These are phyloP conservation scores for Crotalaria pallida DNA, from an alignment of 306 rosid genomes.

Conservation along the genomic window DNA sequence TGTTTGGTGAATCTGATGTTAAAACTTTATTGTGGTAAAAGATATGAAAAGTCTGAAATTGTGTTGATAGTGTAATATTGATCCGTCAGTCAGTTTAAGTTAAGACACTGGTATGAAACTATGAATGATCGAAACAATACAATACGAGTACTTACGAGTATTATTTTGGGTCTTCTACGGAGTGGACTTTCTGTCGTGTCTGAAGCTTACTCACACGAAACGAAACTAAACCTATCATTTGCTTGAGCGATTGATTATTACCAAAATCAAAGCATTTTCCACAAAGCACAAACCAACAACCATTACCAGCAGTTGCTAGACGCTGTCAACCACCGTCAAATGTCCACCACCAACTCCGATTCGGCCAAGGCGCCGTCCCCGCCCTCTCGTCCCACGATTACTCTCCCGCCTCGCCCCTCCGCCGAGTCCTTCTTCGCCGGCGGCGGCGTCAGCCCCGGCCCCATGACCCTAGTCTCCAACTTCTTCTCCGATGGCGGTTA, in stretches of 20 bases:
- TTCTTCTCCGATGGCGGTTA: conserved; percentile 51
- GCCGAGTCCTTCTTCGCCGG: conserved; percentile 70
- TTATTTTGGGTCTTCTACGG: not conserved
- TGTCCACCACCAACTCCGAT: conserved; percentile 48
- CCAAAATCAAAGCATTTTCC: not conserved
- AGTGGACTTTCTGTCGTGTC: not conserved
- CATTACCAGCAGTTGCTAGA: not conserved
- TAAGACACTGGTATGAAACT: no score
- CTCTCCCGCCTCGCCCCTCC: conserved; percentile 85
- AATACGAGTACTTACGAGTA: no score
- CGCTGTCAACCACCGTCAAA: conserved; percentile 5
- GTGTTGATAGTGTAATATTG: no score
- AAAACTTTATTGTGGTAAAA: no score
- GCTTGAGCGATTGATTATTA: not conserved
- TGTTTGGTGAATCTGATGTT: no score
- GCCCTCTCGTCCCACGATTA: conserved; percentile 58
- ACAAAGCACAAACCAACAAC: not conserved
- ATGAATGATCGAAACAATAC: no score
- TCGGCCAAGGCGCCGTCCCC: conserved; percentile 32
- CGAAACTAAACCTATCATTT: not conserved
- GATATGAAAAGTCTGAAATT: no score
- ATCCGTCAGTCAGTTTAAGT: no score
- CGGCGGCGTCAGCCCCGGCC: conserved; percentile 76
- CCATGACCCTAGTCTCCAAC: conserved; percentile 90
- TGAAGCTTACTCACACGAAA: not conserved